phyloP scores from a whole-genome alignment of 139 green algal genomes.

The Tetradesmus obliquus region DNA sequence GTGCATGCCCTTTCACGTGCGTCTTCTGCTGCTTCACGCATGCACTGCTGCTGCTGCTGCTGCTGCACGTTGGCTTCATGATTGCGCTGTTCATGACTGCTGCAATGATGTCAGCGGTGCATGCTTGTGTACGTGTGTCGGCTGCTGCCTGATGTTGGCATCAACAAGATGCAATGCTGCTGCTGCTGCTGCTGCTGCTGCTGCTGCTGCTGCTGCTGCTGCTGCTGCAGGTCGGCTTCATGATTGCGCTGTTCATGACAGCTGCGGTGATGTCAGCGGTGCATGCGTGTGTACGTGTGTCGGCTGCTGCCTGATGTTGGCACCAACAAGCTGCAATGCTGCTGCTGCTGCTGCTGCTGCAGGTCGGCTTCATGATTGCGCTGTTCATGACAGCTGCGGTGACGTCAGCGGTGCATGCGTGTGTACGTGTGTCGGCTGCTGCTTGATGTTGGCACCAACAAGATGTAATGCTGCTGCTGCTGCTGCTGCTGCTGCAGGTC shows the following conservation, averaged over 20 bases:
- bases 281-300: background rate
- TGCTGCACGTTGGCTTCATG: background rate
- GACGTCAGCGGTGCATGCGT: background rate
- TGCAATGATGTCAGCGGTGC: background rate
- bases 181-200: too few relatives aligned
- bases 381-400: conserved; percentile 18
- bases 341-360: too few relatives aligned
- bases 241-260: conserved; percentile 32
- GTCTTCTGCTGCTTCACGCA: background rate
- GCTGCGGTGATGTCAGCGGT: background rate
- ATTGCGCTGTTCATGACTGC: conserved; percentile 36
- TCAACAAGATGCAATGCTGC: too few relatives aligned
- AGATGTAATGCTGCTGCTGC: too few relatives aligned
- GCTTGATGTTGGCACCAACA: background rate
- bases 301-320: background rate
- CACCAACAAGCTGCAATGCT: background rate
- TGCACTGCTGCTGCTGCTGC: background rate
- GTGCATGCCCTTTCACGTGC: background rate
- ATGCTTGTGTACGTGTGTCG: too few relatives aligned
- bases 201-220: background rate
- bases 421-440: background rate
- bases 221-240: background rate
- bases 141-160: too few relatives aligned
- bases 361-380: background rate
- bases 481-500: background rate